A percentile compares a stretch with the other conserved stretches of the same genome.
These are phyloP conservation scores for Salix udensis DNA, from an alignment of 345 rosid genomes.

Conservation along the genomic window DNA sequence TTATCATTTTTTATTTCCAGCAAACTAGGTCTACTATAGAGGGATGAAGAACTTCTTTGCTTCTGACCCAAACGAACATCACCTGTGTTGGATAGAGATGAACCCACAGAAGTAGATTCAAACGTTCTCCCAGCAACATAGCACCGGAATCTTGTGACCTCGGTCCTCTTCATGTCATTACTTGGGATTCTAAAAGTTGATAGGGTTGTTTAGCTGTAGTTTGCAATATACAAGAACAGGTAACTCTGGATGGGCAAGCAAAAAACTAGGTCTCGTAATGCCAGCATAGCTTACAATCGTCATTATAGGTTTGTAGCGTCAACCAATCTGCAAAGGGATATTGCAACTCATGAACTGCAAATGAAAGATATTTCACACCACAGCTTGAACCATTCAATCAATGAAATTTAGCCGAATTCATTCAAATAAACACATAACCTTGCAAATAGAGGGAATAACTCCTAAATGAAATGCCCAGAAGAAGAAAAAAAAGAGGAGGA, in stretches of 20 bases:
- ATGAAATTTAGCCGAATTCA: no score
- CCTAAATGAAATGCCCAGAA: no score
- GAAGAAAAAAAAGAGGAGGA: no score
- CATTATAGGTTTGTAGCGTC: conserved; percentile 28
- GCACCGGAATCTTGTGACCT: conserved; percentile 32
- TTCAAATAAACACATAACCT: no score
- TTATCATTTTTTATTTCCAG: conserved; percentile 61
- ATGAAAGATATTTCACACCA: no score
- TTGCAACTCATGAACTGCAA: no score
- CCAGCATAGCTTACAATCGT: conserved; percentile 51
- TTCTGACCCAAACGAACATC: conserved; percentile 29
- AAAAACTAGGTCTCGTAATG: conserved; percentile 48
- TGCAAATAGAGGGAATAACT: no score
- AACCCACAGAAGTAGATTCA: conserved; percentile 39
- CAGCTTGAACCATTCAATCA: no score
- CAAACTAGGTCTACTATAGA: conserved; percentile 72
- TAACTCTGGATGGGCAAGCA: conserved; percentile 52
- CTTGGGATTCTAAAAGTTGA: conserved; percentile 28
- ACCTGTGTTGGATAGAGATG: conserved; percentile 32
- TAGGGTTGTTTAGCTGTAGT: conserved; percentile 21
- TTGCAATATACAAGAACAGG: conserved; percentile 39
- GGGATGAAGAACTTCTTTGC: conserved; percentile 47
- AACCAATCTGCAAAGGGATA: conserved; percentile 24
- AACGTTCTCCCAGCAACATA: conserved; percentile 46
- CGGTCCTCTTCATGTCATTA: conserved; percentile 28